Percentiles rank a stretch among this genome's conserved stretches.
Conservation (phyloP, 2,329 filamentous ascomycete genomes). For the Pseudogymnoascus sp. region DNA sequence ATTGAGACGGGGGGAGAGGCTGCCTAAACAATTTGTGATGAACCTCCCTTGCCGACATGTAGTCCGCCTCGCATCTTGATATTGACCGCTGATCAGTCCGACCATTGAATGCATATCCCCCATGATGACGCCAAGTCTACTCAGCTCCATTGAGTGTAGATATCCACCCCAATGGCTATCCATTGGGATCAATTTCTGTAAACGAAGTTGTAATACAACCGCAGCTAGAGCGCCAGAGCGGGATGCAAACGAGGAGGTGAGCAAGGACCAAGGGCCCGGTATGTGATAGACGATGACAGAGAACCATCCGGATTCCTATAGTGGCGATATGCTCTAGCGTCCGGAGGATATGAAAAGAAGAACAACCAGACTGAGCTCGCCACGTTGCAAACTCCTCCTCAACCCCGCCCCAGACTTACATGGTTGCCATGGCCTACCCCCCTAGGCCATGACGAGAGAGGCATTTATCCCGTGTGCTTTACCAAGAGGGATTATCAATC, state of each 20-base stretch:
- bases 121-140: not conserved
- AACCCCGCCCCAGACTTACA: not conserved
- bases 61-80: slow-evolving; percentile 3
- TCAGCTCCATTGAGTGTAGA: not conserved
- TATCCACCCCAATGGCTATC: not conserved
- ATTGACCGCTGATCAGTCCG: not conserved
- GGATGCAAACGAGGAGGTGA: not conserved
- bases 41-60: slow-evolving; percentile 1
- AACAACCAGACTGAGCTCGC: slow-evolving; percentile 5
- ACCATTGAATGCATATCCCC: not conserved
- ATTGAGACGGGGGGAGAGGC: not conserved
- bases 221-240: not conserved
- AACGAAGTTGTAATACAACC: not conserved
- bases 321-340: slow-evolving; percentile 5
- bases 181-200: not conserved
- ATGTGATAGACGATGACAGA: slow-evolving; percentile 1
- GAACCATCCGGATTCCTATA: slow-evolving; percentile 4
- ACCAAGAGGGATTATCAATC: slow-evolving; percentile 6
- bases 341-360: not conserved
- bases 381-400: slow-evolving; percentile 1
- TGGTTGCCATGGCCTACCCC: not conserved
- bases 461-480: slow-evolving; percentile 7
- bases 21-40: not conserved
- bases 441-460: not conserved
- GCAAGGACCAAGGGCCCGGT: not conserved